Evolutionary conservation across 208 protist species (phyloP), one percentile per base, ranked within the genome.

Genomic region (Acanthamoeba royreba): DNA sequence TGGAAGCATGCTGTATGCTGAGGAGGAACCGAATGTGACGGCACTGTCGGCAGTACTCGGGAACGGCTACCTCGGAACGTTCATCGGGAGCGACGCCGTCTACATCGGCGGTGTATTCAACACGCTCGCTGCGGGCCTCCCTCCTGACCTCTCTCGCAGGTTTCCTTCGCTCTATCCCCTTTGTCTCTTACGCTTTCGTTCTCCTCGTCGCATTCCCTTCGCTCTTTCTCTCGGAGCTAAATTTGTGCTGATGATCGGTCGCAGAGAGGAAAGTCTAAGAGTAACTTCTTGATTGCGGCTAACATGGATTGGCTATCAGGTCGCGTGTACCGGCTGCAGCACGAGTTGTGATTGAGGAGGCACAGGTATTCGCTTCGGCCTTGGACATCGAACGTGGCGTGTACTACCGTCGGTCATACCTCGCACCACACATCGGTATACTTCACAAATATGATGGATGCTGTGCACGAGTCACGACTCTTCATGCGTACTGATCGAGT

Each of bases 31-130:
- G 1, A 74, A 63, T 33, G 85, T 38, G 22, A 91, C 53, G 1
- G 85, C 58, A 47, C 85, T 91, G 0, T 25, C 85, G 4, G 85
- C 85, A 31, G 35, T 52, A 8, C 40, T 91, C 22, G 85, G 85
- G 8, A 91, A 91, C 13, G 85, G 85, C 46, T 91, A 91, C 55
- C 25, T 91, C 31, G 85, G 53, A 17, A 69, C 85, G 13, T 91
- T 69, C 55, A 45, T 91, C 13, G 85, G 85, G 15, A 74, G 53
- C 55, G 53, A 63, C 25, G 85, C 85, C 38, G 85, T 91, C 53
- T 91, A 91, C 85, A 91, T 91, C n/a, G 85, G 53, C 0, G 85
- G 85, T 43, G 85, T 91, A 19, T 91, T 91, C 52, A 91, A 91
- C 85, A 63, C 53, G 40, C 55, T 91, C 38, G 49, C 85, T n/a